Base-by-base conservation (phyloP, 2,329 filamentous ascomycete genomes). In the Exophiala xenobiotica region DNA sequence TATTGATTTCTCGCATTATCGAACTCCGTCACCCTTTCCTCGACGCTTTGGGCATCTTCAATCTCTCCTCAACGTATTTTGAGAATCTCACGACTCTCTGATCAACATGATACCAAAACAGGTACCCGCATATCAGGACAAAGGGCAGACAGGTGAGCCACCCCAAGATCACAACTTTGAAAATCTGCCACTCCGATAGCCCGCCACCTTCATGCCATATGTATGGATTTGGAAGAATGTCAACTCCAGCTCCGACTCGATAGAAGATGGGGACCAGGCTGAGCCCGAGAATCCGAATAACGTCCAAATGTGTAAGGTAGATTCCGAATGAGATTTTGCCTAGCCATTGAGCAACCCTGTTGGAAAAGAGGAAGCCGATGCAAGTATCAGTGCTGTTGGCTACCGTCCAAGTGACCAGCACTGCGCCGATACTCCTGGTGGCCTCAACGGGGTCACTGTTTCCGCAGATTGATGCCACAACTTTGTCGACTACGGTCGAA, bases 321-420 rank as follows among this genome's bases (percentile, higher is more conserved):
- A 86, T 68, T 1, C 79, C 73, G 62, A 78, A 87, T 0, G 81
- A 85, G 49, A 86, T 74, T 40, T 77, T 76, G 1, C 83, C 83
- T 2, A 86, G 73, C 55, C 83, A 83, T 61, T 84, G 82, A 60
- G 77, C 80, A 60, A 82, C 77, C 14, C 70, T 70, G 0, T 70
- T 72, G 64, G 83, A 82, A 59, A 86, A 85, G 61, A 84, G 24
- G 2, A 20, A 20, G 8, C 38, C 38, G 38, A 40, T 23, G 14
- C 8, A 24, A 2, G 38, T 22, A n/a, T 40, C 38, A 12, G 38
- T 12, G 22, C 18, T 40, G n/a, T 40, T 40, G 19, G 38, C 38
- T 6, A 40, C 38, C 9, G 20, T 24, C 38, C 38, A 40, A 12
- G 38, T 40, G 20, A 40, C 22, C 19, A 40, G n/a, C 18, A 40